Percentiles rank a stretch among this genome's conserved stretches.
phyloP scores from a whole-genome alignment of 129 eudicot genomes.

The Ambrosia artemisiifolia region DNA sequence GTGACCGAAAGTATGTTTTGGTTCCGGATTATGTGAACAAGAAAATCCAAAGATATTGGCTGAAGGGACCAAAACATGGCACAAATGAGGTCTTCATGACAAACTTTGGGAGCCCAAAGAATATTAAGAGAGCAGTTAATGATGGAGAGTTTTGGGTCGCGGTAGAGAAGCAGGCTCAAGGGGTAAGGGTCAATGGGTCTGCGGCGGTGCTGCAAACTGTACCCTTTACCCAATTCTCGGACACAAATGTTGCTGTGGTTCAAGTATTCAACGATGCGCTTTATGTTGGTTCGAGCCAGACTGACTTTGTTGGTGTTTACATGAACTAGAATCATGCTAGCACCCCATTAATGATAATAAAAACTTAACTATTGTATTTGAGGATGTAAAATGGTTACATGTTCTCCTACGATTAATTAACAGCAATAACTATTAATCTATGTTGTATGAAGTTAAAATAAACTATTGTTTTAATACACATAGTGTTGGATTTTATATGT shows the following conservation, averaged over 20 bases:
- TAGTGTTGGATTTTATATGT: no score
- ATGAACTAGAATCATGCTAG: constrained; percentile 16
- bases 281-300: constrained; percentile 16
- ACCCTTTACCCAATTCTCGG: constrained; percentile 5
- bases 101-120: constrained; percentile 16
- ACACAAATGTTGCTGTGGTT: constrained; percentile 13
- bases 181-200: constrained; percentile 24
- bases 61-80: constrained; percentile 19
- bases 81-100: constrained; percentile 26
- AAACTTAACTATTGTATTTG: background rate
- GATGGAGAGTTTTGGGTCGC: constrained; percentile 33
- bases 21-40: constrained; percentile 19
- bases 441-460: background rate
- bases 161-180: constrained; percentile 11
- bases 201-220: constrained; percentile 23
- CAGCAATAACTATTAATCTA: background rate
- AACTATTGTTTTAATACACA: no score
- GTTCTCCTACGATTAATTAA: background rate
- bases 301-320: constrained; percentile 28
- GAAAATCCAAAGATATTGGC: constrained; percentile 22
- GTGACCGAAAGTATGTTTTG: constrained; percentile 25
- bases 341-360: background rate
- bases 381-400: background rate
- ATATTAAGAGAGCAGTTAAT: constrained; percentile 15
- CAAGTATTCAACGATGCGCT: constrained; percentile 23